Conservation (phyloP, 2,329 filamentous ascomycete species). For the Ophiostoma angusticollis region DNA sequence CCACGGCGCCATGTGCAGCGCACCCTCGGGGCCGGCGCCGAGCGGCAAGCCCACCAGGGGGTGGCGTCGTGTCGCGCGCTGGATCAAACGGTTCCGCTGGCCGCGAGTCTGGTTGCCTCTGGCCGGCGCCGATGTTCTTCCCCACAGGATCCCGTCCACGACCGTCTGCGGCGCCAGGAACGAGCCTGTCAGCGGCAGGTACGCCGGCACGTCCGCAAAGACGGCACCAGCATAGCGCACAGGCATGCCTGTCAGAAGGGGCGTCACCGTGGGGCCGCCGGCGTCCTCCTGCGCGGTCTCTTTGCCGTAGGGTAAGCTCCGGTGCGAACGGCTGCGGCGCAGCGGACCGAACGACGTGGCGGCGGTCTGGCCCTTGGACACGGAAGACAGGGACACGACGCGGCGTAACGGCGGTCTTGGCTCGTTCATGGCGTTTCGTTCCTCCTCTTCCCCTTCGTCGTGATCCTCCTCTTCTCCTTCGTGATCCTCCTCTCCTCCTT, state of each 20-base stretch:
- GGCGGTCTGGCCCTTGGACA: background rate
- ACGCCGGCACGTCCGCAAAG: slow-evolving; percentile 9
- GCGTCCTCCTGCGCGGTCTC: background rate
- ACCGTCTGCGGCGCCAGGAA: slow-evolving; percentile 3
- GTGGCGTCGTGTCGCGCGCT: background rate
- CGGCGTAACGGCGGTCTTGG: background rate
- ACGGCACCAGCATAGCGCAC: slow-evolving; percentile 8
- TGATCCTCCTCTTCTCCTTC: background rate
- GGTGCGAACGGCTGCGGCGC: slow-evolving; percentile 1
- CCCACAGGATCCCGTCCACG: slow-evolving; percentile 2
- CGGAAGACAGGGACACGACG: background rate
- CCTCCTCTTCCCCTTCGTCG: background rate
- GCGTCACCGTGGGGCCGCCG: background rate
- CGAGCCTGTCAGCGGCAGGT: slow-evolving; percentile 7
- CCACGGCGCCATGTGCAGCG: slow-evolving; percentile 9
- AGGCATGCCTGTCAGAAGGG: background rate
- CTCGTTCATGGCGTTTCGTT: background rate
- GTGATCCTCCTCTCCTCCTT: background rate
- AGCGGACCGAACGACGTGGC: background rate
- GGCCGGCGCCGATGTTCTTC: too few relatives aligned
- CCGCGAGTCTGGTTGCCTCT: too few relatives aligned
- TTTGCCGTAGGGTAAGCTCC: background rate
- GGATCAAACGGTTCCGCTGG: too few relatives aligned
- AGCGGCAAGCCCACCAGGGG: slow-evolving; percentile 26
- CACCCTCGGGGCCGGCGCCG: slow-evolving; percentile 28